Evolutionary conservation across 148 eudicot genomes (phyloP).

Genomic region (Drosera capensis): DNA sequence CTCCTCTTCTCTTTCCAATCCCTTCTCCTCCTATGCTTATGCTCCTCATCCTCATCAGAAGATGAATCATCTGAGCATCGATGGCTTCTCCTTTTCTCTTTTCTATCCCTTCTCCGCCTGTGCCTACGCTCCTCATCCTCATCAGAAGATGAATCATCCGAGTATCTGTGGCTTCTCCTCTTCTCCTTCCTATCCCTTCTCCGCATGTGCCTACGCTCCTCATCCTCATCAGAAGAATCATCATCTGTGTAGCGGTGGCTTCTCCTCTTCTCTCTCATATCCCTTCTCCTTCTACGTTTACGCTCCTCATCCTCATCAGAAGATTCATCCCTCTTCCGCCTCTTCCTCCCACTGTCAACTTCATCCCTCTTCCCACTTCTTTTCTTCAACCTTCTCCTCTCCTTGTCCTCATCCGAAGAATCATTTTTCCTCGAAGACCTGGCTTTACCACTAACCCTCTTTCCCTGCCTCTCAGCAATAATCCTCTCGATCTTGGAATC

Average conservation of each 20-base stretch:
- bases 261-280: slow-evolving; percentile 31
- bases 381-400: slow-evolving; percentile 25
- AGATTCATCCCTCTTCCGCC: slow-evolving; percentile 7
- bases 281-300: slow-evolving; percentile 7
- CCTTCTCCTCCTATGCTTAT: slow-evolving; percentile 34
- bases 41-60: slow-evolving; percentile 49
- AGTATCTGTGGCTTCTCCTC: too few species aligned
- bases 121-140: too few species aligned
- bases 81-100: slow-evolving; percentile 21
- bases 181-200: too few species aligned
- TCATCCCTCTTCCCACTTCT: slow-evolving; percentile 18
- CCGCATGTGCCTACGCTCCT: too few species aligned
- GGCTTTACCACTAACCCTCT: slow-evolving; percentile 31
- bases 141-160: too few species aligned
- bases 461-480: slow-evolving; percentile 47
- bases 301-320: slow-evolving; percentile 8
- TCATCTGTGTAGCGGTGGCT: too few species aligned
- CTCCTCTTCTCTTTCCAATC: slow-evolving; percentile 63
- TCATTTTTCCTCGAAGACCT: slow-evolving; percentile 31
- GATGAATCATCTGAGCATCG: slow-evolving; percentile 11
- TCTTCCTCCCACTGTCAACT: slow-evolving; percentile 27
- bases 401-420: slow-evolving; percentile 37
- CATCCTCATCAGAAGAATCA: slow-evolving; percentile 6
- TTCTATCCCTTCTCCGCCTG: too few species aligned
- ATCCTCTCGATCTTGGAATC: slow-evolving; percentile 83